These are phyloP conservation scores for Aureobasidium namibiae DNA, from an alignment of 2,329 filamentous ascomycete genomes.

Conservation along the genomic window DNA sequence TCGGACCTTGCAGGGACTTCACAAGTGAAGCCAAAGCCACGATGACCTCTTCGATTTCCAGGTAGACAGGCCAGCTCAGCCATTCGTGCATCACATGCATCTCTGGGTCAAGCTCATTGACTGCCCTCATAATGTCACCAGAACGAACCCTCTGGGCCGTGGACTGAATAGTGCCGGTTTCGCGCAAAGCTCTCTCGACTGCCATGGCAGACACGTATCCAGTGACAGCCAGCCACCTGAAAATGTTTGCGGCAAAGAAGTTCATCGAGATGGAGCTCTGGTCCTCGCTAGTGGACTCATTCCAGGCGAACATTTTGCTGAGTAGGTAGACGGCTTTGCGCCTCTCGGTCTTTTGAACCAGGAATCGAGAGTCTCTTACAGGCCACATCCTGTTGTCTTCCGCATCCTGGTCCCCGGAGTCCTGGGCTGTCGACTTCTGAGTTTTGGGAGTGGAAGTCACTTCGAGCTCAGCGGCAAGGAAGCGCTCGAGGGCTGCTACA, in stretches of 20 bases:
- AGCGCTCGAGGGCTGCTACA: conserved; percentile 21
- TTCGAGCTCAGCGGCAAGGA: conserved; percentile 22
- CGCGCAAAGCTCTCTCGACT: conserved; percentile 33
- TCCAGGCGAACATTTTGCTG: conserved; percentile 38
- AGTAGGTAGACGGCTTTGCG: conserved; percentile 54
- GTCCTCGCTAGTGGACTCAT: conserved; percentile 11
- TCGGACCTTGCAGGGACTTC: conserved; percentile 53
- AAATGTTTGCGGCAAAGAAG: conserved; percentile 42
- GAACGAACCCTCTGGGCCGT: conserved; percentile 35
- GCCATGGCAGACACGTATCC: conserved; percentile 40
- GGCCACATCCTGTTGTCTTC: conserved; percentile 7
- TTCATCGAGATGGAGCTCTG: conserved; percentile 28
- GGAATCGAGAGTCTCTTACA: conserved; percentile 23
- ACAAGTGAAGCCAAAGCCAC: conserved; percentile 59
- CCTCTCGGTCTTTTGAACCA: conserved; percentile 52
- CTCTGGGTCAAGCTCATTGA: conserved; percentile 59
- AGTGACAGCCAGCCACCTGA: conserved; percentile 54
- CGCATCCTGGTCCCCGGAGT: background rate
- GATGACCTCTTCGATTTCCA: conserved; percentile 59
- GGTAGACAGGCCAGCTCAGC: conserved; percentile 52
- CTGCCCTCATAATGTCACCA: conserved; percentile 53
- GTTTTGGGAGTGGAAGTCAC: conserved; percentile 5
- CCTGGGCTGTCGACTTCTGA: background rate
- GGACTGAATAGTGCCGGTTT: conserved; percentile 17
- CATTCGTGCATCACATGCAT: conserved; percentile 59